These are phyloP conservation scores for Takashimella tepidaria DNA, from an alignment of 1,284 basidiomycete species.

Conservation along the genomic window DNA sequence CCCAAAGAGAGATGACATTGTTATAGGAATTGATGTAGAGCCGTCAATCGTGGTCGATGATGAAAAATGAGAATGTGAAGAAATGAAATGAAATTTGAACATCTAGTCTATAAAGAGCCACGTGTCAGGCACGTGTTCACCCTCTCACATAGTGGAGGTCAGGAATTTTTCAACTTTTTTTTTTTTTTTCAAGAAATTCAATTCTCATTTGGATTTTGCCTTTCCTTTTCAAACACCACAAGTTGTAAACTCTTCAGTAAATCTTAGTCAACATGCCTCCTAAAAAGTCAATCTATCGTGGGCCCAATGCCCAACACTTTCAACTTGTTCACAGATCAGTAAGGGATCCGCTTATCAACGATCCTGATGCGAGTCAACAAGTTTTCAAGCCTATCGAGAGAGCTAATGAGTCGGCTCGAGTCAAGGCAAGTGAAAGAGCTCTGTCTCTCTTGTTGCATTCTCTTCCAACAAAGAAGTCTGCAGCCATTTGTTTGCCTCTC, in stretches of 20 bases:
- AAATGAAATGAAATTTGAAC: no score
- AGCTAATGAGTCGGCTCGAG: slow-evolving; percentile 55
- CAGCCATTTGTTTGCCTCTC: no score
- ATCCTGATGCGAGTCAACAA: slow-evolving; percentile 80
- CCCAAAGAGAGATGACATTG: slow-evolving; percentile 24
- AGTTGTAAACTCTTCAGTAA: no score
- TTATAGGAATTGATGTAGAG: slow-evolving; percentile 1
- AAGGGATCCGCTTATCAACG: slow-evolving; percentile 90
- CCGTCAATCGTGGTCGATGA: not conserved
- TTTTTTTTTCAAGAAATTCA: not conserved
- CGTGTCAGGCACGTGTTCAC: no score
- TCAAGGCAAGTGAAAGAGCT: not conserved
- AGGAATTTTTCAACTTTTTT: slow-evolving; percentile 2
- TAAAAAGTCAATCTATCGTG: slow-evolving; percentile 78
- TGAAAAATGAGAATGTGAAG: not conserved
- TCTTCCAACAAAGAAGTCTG: no score
- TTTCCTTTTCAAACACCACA: not conserved
- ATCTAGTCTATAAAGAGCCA: no score
- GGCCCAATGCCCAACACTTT: slow-evolving; percentile 83
- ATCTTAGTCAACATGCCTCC: slow-evolving; percentile 37
- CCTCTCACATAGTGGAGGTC: not conserved
- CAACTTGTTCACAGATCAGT: slow-evolving; percentile 97
- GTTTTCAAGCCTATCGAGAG: slow-evolving; percentile 79
- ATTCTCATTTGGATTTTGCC: not conserved
- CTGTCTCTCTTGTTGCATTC: no score